Evolutionary conservation across 306 rosid genomes (phyloP), one percentile per base, ranked within the genome.

Genomic region (Acacia confusa): DNA sequence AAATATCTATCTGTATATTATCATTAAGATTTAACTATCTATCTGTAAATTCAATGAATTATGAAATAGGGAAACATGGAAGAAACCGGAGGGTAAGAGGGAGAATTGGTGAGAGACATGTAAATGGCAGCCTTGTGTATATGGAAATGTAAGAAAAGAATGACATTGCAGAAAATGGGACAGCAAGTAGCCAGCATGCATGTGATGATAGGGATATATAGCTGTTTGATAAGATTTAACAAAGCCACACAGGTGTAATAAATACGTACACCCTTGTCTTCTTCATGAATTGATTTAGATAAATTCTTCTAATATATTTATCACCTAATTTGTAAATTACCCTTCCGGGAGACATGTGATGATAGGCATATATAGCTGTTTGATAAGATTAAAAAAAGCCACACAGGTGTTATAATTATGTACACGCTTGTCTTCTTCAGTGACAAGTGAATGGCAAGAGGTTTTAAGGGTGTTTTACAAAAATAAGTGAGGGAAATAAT

Each of bases 211-310:
- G 55, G 22, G 0, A 4, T 16, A 4, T 16, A 50, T 50, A 50
- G 55, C 55, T 50, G 88, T 91, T 79, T 85, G 91, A 88, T 68
- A 82, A 85, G 92, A 88, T 82, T 76, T 70, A 70, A 70, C 65
- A 15, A 43, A 43, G 15, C 41, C 41, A 17, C 27, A n/a, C 30
- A 57, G 64, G 30, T 22, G 14, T 3, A 7, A 8, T n/a, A 14
- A 3, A 27, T 55, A 55, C 61, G 61, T 8, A 55, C 22, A 25
- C 61, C 4, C 55, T 48, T 13, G 55, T 48, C n/a, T 48, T 16
- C n/a, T 48, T 48, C 20, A 4, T 48, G 20, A 48, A 48, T 36
- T 34, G 4, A 2, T 30, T 3, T 30, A 30, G 1, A 27, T 27
- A 27, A n/a, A n/a, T n/a, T n/a, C n/a, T n/a, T n/a, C n/a, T n/a